Percentiles rank a stretch among this genome's conserved stretches.
Evolutionary conservation across 352 stramenopile genomes (phyloP).

Genomic region (Saprolegnia diclina): DNA sequence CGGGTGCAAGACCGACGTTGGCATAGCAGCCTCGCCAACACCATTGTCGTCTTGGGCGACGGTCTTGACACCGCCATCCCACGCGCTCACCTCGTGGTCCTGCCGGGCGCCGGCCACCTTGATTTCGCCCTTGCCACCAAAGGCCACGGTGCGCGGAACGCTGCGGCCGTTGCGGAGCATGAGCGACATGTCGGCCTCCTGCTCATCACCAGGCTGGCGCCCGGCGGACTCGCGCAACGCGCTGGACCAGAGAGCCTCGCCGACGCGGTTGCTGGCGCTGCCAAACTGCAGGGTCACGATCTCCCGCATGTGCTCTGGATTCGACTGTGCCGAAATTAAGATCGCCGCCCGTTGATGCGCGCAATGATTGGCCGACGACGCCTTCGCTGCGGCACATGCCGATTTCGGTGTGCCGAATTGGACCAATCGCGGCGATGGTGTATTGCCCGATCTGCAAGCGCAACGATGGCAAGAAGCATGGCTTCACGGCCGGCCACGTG

Average conservation of each 20-base stretch:
- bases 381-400: no score
- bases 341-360: not conserved
- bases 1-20: not conserved
- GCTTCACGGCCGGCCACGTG: not conserved
- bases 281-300: conserved; percentile 20
- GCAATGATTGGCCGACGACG: no score
- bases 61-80: conserved; percentile 8
- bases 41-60: conserved; percentile 11
- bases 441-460: conserved; percentile 1
- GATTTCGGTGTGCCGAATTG: not conserved
- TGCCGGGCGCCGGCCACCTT: not conserved
- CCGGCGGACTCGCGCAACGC: not conserved
- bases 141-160: not conserved
- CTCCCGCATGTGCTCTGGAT: not conserved
- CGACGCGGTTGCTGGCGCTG: conserved; percentile 5
- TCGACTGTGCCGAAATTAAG: not conserved
- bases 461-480: conserved; percentile 3
- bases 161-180: not conserved
- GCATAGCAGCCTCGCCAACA: not conserved
- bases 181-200: not conserved
- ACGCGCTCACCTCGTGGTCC: not conserved
- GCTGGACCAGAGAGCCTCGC: not conserved
- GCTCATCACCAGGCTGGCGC: not conserved
- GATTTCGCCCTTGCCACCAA: conserved; percentile 9
- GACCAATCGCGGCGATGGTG: not conserved